Evolutionary conservation across 2,329 filamentous ascomycete genomes (phyloP), one percentile per base, ranked within the genome.

Genomic region (Ophiocordyceps camponoti-leonardi): DNA sequence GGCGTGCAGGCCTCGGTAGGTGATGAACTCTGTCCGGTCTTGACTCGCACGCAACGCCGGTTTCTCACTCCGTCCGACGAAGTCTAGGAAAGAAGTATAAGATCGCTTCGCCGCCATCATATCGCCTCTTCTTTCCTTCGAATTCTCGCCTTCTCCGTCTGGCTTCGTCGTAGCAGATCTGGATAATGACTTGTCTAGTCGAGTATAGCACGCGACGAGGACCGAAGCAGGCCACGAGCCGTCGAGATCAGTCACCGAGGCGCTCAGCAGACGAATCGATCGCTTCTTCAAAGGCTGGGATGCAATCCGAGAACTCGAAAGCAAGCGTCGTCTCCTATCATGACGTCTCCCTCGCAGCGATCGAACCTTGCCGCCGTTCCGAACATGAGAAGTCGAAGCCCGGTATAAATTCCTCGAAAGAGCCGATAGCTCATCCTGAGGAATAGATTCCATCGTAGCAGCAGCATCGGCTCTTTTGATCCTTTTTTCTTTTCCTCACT

Each of bases 1-100:
- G 2, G 51, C 48, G 12, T 50, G 49, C 4, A 67, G 52, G 1
- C 53, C 56, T 14, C 50, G 48, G 43, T 65, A 56, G 7, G 61
- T 58, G 44, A 66, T 56, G 50, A 52, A 54, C 19, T 51, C 16
- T 3, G n/a, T 19, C n/a, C n/a, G 16, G 8, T 37, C 16, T 19
- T 16, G 35, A 10, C 35, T 10, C n/a, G 16, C 35, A 3, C 35
- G 35, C 16, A 37, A 10, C 16, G 35, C 35, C 35, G 35, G 35
- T 6, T 13, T 37, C 4, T n/a, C 35, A 37, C 35, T 37, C 4
- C 16, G 16, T 11, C 16, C 35, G 19, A 37, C 19, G n/a, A 37
- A 37, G n/a, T 37, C 35, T 2, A 19, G 10, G 8, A 37, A 18
- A 2, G 35, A 37, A 4, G 16, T 19, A 10, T 37, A 37, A 2